These are phyloP conservation scores for Suillus alpinus DNA, from an alignment of 768 basidiomycete species.

Conservation along the genomic window DNA sequence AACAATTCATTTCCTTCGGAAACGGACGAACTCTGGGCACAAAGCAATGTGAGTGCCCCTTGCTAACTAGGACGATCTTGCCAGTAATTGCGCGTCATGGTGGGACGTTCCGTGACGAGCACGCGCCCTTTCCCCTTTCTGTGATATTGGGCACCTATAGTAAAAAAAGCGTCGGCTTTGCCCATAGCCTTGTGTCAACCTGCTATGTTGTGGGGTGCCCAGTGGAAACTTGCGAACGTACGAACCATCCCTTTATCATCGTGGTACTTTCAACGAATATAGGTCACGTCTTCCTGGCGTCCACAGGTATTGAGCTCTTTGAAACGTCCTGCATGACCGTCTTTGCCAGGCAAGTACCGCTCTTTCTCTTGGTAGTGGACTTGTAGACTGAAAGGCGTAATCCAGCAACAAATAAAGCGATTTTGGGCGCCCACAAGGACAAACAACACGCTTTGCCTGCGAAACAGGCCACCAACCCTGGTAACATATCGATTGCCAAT, in stretches of 20 bases:
- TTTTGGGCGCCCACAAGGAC: slow-evolving; percentile 42
- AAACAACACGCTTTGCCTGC: slow-evolving; percentile 40
- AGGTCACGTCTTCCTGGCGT: not conserved
- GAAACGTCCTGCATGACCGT: slow-evolving; percentile 6
- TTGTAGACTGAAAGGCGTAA: slow-evolving; percentile 7
- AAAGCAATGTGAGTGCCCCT: no score
- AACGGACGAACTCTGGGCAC: no score
- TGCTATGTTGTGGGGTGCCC: slow-evolving; percentile 12
- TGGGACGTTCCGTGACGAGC: slow-evolving; percentile 9
- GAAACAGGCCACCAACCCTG: slow-evolving; percentile 6
- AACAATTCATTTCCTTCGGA: not conserved
- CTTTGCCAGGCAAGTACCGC: slow-evolving; percentile 7
- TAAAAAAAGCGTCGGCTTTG: not conserved
- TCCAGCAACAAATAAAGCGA: slow-evolving; percentile 29
- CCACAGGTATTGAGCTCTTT: slow-evolving; percentile 5
- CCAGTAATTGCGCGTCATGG: slow-evolving; percentile 1
- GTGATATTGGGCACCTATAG: not conserved
- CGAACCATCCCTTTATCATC: slow-evolving; percentile 8
- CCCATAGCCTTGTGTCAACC: not conserved
- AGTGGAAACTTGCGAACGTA: slow-evolving; percentile 11
- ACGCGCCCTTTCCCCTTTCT: slow-evolving; percentile 10
- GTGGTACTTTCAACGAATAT: not conserved
- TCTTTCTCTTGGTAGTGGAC: not conserved
- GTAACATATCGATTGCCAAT: slow-evolving; percentile 32
- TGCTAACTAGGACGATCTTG: not conserved